A percentile compares a stretch with the other conserved stretches of the same genome.
Conservation (phyloP, 2,329 filamentous ascomycete species). For the Colletotrichum navitas region DNA sequence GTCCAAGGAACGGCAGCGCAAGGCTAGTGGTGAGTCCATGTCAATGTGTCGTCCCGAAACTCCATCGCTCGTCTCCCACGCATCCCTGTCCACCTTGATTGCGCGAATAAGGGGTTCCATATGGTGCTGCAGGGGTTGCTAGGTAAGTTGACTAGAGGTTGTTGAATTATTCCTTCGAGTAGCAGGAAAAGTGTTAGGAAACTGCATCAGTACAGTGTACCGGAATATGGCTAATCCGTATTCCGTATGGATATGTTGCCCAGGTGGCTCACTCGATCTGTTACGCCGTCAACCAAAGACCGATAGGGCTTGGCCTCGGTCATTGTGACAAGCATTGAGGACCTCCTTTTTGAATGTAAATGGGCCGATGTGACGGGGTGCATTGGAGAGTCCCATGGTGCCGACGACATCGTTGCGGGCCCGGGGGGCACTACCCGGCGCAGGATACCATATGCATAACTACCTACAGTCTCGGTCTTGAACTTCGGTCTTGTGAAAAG, state of each 20-base stretch:
- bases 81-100: slow-evolving; percentile 13
- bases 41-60: background rate
- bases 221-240: too few relatives aligned
- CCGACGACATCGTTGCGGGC: too few relatives aligned
- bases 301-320: slow-evolving; percentile 14
- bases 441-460: slow-evolving; percentile 3
- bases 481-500: background rate
- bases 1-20: slow-evolving; percentile 13
- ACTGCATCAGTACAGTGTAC: too few relatives aligned
- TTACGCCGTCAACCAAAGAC: slow-evolving; percentile 21
- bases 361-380: slow-evolving; percentile 4
- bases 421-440: background rate
- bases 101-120: background rate
- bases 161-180: too few relatives aligned
- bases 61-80: background rate
- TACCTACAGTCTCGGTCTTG: slow-evolving; percentile 2
- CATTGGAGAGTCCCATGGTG: too few relatives aligned
- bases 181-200: too few relatives aligned
- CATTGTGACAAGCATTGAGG: slow-evolving; percentile 16
- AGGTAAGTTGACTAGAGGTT: too few relatives aligned
- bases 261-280: slow-evolving; percentile 13
- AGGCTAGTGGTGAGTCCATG: slow-evolving; percentile 13
- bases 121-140: too few relatives aligned
- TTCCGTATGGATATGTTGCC: too few relatives aligned
- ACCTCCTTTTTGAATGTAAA: slow-evolving; percentile 26